Percentiles rank a stretch among this genome's conserved stretches.
phyloP scores from a whole-genome alignment of 2,329 filamentous ascomycete genomes.

The Aureobasidium melanogenum region DNA sequence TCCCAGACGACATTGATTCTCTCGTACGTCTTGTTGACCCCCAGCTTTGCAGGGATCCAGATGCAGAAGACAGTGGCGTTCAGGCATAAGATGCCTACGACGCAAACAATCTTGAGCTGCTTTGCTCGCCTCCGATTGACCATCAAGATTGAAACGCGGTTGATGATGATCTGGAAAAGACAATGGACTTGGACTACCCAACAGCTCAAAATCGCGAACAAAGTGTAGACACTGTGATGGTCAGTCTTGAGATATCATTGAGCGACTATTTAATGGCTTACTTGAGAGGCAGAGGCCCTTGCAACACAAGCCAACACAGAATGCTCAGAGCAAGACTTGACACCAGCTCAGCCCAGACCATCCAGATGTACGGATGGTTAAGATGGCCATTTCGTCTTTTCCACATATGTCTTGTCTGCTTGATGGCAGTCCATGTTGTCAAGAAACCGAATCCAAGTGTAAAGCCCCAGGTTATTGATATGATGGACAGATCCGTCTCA shows the following conservation, averaged over 20 bases:
- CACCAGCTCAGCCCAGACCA: conserved; percentile 40
- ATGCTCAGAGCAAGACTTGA: conserved; percentile 36
- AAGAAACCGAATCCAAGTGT: conserved; percentile 33
- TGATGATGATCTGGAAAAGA: conserved; percentile 32
- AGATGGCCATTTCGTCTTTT: conserved; percentile 29
- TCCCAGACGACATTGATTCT: conserved; percentile 31
- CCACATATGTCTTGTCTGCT: conserved; percentile 23
- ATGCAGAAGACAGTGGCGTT: conserved; percentile 14
- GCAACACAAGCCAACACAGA: conserved; percentile 29
- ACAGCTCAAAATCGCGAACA: not conserved
- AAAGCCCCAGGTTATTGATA: conserved; percentile 7
- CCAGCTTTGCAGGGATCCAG: conserved; percentile 29
- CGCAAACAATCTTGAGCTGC: conserved; percentile 29
- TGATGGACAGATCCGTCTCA: not conserved
- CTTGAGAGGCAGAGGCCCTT: conserved; percentile 3
- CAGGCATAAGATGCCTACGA: conserved; percentile 29
- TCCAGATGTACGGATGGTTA: conserved; percentile 26
- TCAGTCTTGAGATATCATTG: not conserved
- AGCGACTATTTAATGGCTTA: not conserved
- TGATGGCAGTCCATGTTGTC: conserved; percentile 31
- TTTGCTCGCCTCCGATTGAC: conserved; percentile 18
- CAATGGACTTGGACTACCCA: conserved; percentile 15
- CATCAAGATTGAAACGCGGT: conserved; percentile 22
- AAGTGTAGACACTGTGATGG: not conserved
- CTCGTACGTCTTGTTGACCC: conserved; percentile 24